Evolutionary conservation across 352 stramenopile species (phyloP).

Genomic region (Globisporangium mamillatum): DNA sequence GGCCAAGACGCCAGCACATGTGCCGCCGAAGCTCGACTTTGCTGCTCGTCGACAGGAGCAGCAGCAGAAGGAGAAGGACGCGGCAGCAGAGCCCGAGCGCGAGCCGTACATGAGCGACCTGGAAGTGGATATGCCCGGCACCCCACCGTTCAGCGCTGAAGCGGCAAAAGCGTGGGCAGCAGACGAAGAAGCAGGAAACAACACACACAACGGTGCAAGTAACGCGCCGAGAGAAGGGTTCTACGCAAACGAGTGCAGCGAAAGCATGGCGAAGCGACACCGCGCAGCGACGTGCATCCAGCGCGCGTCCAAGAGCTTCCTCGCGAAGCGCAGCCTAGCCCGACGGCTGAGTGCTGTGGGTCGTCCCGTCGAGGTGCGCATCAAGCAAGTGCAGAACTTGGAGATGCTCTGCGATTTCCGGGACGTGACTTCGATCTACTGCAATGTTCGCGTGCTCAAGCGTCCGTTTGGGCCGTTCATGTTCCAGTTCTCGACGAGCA

Average conservation of each 20-base stretch:
- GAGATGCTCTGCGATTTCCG: conserved; percentile 79
- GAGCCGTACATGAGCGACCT: conserved; percentile 27
- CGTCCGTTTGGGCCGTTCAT: conserved; percentile 85
- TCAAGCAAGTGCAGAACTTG: conserved; percentile 42
- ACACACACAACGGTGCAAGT: conserved; percentile 16
- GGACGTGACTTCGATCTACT: conserved; percentile 63
- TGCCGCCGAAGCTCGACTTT: conserved; percentile 10
- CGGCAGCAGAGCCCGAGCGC: conserved; percentile 19
- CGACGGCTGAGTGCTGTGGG: conserved; percentile 52
- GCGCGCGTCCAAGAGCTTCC: conserved; percentile 35
- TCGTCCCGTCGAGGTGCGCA: conserved; percentile 55
- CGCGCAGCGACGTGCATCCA: conserved; percentile 34
- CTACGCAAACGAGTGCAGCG: conserved; percentile 24
- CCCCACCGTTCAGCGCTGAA: conserved; percentile 49
- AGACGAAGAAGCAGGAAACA: conserved; percentile 12
- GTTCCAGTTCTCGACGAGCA: conserved; percentile 75
- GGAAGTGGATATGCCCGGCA: conserved; percentile 52
- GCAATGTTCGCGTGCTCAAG: conserved; percentile 82
- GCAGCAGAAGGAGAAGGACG: not conserved
- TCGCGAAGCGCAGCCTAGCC: conserved; percentile 30
- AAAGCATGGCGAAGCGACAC: conserved; percentile 34
- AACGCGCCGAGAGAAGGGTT: conserved; percentile 14
- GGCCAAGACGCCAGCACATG: conserved; percentile 5
- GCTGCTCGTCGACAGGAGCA: conserved; percentile 2
- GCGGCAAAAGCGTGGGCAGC: conserved; percentile 31